Conservation (phyloP, 352 stramenopile species). For the Phytophthora ohioensis region DNA sequence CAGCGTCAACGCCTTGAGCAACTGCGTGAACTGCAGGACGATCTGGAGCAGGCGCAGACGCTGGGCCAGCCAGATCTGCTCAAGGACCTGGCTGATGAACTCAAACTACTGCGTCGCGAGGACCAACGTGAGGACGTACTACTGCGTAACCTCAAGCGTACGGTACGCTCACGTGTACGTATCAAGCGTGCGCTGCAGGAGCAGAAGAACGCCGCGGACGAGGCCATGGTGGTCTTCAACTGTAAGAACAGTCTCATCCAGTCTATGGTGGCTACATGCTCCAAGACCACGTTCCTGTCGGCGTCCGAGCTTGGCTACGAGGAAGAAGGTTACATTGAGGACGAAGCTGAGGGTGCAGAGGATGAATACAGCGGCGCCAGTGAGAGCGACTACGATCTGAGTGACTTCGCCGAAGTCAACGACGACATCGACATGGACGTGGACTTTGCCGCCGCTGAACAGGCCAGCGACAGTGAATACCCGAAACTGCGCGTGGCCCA, state of each 20-base stretch:
- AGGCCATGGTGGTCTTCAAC: conserved; percentile 54
- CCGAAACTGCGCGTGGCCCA: conserved; percentile 29
- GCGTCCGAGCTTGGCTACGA: conserved; percentile 25
- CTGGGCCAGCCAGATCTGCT: conserved; percentile 61
- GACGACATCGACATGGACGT: conserved; percentile 42
- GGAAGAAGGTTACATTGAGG: conserved; percentile 45
- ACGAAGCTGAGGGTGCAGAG: conserved; percentile 37
- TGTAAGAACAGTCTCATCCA: conserved; percentile 73
- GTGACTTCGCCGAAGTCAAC: conserved; percentile 39
- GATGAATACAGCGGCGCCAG: conserved; percentile 48
- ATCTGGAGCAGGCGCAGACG: conserved; percentile 61
- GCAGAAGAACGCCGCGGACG: conserved; percentile 50
- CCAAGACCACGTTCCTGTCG: conserved; percentile 44
- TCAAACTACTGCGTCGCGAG: conserved; percentile 58
- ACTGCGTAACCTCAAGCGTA: conserved; percentile 57
- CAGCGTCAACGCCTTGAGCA: conserved; percentile 56
- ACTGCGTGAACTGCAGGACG: conserved; percentile 59
- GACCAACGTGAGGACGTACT: conserved; percentile 54
- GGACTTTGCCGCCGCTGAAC: conserved; percentile 18
- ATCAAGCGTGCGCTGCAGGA: conserved; percentile 44
- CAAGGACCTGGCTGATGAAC: conserved; percentile 57
- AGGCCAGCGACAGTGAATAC: conserved; percentile 14
- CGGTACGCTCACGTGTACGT: conserved; percentile 44
- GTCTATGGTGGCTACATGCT: conserved; percentile 56
- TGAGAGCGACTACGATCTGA: conserved; percentile 51